A percentile compares a stretch with the other conserved stretches of the same genome.
These are phyloP conservation scores for Eragrostis nindensis DNA, from an alignment of 176 grass and related monocot genomes.

Conservation along the genomic window DNA sequence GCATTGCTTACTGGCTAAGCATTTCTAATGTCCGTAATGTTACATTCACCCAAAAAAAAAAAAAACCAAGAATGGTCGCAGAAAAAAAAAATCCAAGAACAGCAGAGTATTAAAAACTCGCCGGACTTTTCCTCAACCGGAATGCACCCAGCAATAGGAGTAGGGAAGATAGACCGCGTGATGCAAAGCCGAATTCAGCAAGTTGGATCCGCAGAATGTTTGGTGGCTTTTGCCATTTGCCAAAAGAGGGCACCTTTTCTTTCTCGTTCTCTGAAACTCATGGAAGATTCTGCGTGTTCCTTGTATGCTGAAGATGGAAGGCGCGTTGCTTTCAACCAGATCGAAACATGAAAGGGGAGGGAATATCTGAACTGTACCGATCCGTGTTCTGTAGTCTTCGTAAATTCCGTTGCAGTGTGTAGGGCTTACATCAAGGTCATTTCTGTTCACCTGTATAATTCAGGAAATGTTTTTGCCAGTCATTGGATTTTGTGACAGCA, in stretches of 20 bases:
- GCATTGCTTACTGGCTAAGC: not conserved
- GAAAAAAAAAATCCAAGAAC: not conserved
- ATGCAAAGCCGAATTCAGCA: no score
- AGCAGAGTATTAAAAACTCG: not conserved
- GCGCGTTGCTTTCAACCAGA: not conserved
- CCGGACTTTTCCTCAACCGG: no score
- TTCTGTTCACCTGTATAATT: not conserved
- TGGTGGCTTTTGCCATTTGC: not conserved
- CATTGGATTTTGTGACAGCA: not conserved
- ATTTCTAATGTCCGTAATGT: not conserved
- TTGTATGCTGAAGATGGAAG: slow-evolving; percentile 24
- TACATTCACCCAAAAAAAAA: no score
- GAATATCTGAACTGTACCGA: not conserved
- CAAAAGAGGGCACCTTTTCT: not conserved
- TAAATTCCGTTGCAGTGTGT: not conserved
- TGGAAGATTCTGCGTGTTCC: not conserved
- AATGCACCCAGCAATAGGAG: not conserved
- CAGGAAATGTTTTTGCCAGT: not conserved
- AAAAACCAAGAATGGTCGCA: not conserved
- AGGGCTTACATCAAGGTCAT: not conserved
- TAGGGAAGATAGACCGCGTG: not conserved
- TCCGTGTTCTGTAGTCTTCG: not conserved
- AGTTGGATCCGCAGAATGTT: no score
- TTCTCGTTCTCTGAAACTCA: not conserved
- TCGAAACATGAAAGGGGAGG: not conserved